Evolutionary conservation across 1,139 yeast genomes (phyloP), one percentile per base, ranked within the genome.

Genomic region (Candida tetrigidarum): DNA sequence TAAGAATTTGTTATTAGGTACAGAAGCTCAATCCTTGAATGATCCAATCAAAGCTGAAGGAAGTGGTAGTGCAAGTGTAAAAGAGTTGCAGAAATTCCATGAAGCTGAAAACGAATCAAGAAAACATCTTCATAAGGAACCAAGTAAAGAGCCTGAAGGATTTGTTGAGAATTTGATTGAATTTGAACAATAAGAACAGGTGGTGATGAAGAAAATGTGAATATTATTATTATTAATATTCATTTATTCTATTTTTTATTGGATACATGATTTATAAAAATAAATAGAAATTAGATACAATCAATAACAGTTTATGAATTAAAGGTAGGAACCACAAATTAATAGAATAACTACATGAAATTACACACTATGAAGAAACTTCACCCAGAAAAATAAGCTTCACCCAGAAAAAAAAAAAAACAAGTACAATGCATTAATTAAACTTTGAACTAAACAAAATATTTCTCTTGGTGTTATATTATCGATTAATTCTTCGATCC

Each of bases 1-100:
- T 50, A 74, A 72, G 50, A 81, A 75, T 47, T 59, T 74, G 28
- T 53, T 76, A 16, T 64, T 76, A 36, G 79, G 78, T 19, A 73
- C 80, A 1, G 82, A 76, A 46, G 74, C 76, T 1, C 76, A 67
- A 48, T 73, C 63, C 1, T 56, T 66, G 41, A 58, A 56, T 10
- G 71, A 65, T 36, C 57, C 57, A 7, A 44, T 49, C 2, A 46
- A 47, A 28, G 50, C 42, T 22, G 39, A 46, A 3, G 40, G 43
- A 22, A 6, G 8, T 5, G 9, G 25, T 5, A 22, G 25, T 5
- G 43, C 42, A 10, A 38, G 32, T 27, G 23, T 39, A 30, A 49
- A 42, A 4, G 51, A 48, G 38, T 37, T 52, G 16, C 39, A 44
- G 12, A 38, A 46, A 42, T 56, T 57, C 38, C 58, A 52, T 36